phyloP scores from a whole-genome alignment of 805 yeast genomes.

The Ogataea sp. region DNA sequence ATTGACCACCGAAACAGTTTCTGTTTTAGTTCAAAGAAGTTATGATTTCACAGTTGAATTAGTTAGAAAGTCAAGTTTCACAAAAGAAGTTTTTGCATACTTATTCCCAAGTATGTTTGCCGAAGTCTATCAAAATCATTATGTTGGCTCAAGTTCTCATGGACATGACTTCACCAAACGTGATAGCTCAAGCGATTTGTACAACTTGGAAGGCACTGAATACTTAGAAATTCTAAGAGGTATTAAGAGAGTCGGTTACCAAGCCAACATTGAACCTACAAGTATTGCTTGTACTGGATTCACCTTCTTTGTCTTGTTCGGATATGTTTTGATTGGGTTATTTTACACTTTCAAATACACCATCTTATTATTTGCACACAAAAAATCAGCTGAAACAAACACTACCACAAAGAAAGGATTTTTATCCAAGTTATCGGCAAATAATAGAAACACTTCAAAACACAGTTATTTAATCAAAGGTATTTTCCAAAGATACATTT shows the following conservation, averaged over 20 bases:
- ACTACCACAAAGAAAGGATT: background rate
- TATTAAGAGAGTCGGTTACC: constrained; percentile 73
- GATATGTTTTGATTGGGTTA: constrained; percentile 59
- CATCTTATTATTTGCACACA: constrained; percentile 18
- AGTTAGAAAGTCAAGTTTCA: constrained; percentile 5
- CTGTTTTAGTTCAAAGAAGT: constrained; percentile 72
- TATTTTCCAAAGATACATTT: constrained; percentile 65
- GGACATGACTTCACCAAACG: constrained; percentile 6
- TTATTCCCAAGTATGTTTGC: constrained; percentile 10
- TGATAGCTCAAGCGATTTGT: constrained; percentile 11
- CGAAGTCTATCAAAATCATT: background rate
- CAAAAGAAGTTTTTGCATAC: constrained; percentile 9
- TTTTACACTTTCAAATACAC: constrained; percentile 47
- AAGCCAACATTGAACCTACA: constrained; percentile 73
- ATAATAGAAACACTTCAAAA: constrained; percentile 27
- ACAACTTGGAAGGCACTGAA: constrained; percentile 42
- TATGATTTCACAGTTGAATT: constrained; percentile 12
- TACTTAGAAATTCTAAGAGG: constrained; percentile 74
- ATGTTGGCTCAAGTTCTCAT: background rate
- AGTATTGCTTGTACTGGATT: constrained; percentile 81
- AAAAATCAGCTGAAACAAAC: constrained; percentile 24
- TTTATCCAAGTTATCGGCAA: background rate
- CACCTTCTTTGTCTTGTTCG: constrained; percentile 74
- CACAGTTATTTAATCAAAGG: constrained; percentile 51
- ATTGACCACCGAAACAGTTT: constrained; percentile 50